phyloP scores from a whole-genome alignment of 2,329 filamentous ascomycete genomes.

The Trichoderma sp. region DNA sequence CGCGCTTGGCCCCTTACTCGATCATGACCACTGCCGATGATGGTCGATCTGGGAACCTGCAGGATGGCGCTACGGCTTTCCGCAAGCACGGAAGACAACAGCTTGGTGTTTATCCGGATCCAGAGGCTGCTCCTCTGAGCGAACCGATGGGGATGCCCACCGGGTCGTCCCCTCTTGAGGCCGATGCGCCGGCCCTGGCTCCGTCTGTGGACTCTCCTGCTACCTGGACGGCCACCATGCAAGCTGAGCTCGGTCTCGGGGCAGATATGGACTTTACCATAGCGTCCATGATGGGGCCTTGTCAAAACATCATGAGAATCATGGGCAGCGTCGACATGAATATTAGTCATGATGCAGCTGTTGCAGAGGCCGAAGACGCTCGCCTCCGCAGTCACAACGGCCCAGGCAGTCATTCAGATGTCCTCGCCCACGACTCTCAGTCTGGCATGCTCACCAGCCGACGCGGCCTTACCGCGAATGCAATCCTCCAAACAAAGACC shows the following conservation, averaged over 20 bases:
- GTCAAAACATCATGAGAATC: neutral
- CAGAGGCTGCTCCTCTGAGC: neutral
- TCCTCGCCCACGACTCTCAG: slow-evolving; percentile 1
- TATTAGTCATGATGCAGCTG: neutral
- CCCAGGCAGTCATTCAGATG: slow-evolving; percentile 3
- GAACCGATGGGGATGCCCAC: neutral
- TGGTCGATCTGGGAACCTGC: neutral
- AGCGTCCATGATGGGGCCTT: slow-evolving; percentile 2
- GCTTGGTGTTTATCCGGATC: neutral
- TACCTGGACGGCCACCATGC: neutral
- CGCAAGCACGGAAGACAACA: neutral
- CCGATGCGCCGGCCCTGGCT: neutral
- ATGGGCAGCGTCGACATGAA: neutral
- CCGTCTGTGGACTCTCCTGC: neutral
- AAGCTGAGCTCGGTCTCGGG: neutral
- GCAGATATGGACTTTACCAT: neutral
- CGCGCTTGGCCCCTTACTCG: slow-evolving; percentile 5
- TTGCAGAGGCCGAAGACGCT: neutral
- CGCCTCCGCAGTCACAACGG: neutral
- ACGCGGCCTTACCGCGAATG: slow-evolving; percentile 18
- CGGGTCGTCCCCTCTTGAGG: neutral
- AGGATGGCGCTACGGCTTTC: neutral
- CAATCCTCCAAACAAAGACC: slow-evolving; percentile 26
- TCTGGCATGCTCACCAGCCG: slow-evolving; percentile 25
- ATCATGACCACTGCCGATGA: neutral